phyloP scores from a whole-genome alignment of 345 rosid species.

The Acer saccharum region DNA sequence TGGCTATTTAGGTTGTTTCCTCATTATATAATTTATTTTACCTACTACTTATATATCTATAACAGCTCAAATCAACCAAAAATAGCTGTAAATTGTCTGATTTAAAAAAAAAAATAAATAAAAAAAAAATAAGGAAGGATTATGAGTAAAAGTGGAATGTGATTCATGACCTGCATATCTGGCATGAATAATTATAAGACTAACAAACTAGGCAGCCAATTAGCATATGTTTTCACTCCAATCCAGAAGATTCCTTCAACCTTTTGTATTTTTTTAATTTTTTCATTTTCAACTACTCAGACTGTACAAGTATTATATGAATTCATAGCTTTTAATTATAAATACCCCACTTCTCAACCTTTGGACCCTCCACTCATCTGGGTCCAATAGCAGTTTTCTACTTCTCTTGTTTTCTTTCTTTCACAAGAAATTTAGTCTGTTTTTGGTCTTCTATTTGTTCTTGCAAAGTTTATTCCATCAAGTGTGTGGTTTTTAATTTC shows the following conservation, averaged over 20 bases:
- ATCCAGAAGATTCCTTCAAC: background rate
- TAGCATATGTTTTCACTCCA: conserved; percentile 7
- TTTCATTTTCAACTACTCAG: too few relatives aligned
- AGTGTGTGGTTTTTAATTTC: background rate
- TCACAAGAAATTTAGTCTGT: background rate
- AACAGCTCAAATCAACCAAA: background rate
- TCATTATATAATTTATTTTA: too few relatives aligned
- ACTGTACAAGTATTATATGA: too few relatives aligned
- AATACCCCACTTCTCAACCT: background rate
- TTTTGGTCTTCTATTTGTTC: background rate
- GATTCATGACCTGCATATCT: background rate
- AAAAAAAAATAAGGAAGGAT: background rate
- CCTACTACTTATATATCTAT: too few relatives aligned
- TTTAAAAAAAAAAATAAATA: too few relatives aligned
- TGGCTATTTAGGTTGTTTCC: background rate
- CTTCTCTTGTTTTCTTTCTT: background rate
- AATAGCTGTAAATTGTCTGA: background rate
- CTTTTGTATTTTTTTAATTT: too few relatives aligned
- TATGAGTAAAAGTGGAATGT: background rate
- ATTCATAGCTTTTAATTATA: background rate
- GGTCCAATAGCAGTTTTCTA: background rate
- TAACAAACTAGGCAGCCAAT: background rate
- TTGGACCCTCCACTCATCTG: background rate
- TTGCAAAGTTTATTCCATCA: background rate
- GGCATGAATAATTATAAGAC: background rate